Conservation (phyloP, 106 monocot genomes). For the Allium sativum region DNA sequence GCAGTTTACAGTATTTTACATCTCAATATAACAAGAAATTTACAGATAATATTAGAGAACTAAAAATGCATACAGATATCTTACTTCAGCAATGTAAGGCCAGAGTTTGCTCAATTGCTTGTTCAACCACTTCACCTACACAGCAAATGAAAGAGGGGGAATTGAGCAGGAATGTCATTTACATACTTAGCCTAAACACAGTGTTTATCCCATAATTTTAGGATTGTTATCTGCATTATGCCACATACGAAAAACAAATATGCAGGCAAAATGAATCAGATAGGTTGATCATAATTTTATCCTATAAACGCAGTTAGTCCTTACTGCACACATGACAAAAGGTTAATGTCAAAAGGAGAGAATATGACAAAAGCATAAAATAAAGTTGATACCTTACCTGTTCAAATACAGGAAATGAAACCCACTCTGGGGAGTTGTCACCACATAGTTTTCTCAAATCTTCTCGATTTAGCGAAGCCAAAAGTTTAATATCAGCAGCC, state of each 20-base stretch:
- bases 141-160: constrained; percentile 1
- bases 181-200: too few species aligned
- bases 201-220: too few species aligned
- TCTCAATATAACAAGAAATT: too few species aligned
- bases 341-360: too few species aligned
- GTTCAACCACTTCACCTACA: constrained; percentile 97
- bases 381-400: constrained; percentile 36
- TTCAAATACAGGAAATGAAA: constrained; percentile 91
- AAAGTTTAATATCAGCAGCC: constrained; percentile 87
- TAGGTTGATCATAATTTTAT: too few species aligned
- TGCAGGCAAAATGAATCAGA: too few species aligned
- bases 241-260: too few species aligned
- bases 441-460: constrained; percentile 94
- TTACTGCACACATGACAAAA: too few species aligned
- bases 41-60: too few species aligned
- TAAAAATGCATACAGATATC: not conserved
- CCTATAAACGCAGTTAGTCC: too few species aligned
- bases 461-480: constrained; percentile 89
- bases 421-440: constrained; percentile 91
- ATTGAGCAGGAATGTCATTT: not conserved
- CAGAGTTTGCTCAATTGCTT: constrained; percentile 85
- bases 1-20: too few species aligned
- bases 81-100: constrained; percentile 93
- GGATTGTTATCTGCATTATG: too few species aligned
- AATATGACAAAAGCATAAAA: not conserved